Conservation (phyloP, 1,139 yeast genomes). For the Geotrichum reessii region DNA sequence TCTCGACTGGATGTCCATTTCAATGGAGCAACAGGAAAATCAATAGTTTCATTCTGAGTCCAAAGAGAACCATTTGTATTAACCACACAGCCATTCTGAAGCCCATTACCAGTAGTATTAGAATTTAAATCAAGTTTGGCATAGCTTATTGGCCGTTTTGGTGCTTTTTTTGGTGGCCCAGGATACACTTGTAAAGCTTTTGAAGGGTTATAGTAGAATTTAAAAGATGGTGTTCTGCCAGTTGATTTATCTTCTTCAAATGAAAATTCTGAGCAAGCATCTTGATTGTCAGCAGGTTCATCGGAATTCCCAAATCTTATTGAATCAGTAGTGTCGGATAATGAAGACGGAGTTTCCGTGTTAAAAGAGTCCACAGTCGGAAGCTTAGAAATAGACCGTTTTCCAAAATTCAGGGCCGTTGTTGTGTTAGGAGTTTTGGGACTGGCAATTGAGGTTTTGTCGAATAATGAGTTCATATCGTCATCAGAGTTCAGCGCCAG, state of each 20-base stretch:
- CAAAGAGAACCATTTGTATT: not conserved
- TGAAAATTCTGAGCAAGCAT: constrained; percentile 18
- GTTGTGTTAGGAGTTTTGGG: not conserved
- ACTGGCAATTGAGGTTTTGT: not conserved
- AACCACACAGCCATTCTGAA: not conserved
- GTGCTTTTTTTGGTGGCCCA: not conserved
- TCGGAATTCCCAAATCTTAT: not conserved
- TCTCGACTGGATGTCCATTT: not conserved
- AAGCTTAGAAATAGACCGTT: not conserved
- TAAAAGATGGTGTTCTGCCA: constrained; percentile 19
- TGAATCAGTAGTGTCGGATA: not conserved
- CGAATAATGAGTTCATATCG: constrained; percentile 35
- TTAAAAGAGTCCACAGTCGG: not conserved
- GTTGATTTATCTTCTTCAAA: constrained; percentile 19
- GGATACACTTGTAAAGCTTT: not conserved
- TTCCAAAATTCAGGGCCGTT: not conserved
- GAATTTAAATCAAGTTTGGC: not conserved
- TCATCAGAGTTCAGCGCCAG: constrained; percentile 33
- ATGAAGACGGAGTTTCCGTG: not conserved
- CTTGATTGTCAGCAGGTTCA: constrained; percentile 6
- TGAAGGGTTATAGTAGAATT: constrained; percentile 12
- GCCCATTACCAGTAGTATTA: not conserved
- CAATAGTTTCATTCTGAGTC: not conserved
- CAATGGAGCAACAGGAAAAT: not conserved
- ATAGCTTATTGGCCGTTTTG: not conserved